These are phyloP conservation scores for Solanum pinnatisectum DNA, from an alignment of 257 asterid genomes.

Conservation along the genomic window DNA sequence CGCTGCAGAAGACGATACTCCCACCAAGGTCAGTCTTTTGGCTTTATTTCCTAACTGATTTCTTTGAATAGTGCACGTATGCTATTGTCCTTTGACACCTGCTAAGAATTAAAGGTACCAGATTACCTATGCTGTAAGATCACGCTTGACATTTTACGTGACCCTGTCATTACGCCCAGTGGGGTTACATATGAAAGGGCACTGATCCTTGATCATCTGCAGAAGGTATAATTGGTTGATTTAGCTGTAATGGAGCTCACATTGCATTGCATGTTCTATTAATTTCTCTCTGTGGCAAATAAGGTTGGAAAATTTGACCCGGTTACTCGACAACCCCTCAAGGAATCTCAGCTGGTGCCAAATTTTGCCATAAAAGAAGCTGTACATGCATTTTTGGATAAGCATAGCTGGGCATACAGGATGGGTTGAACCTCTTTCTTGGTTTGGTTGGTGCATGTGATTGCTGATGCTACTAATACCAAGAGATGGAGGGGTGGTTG, in stretches of 20 bases:
- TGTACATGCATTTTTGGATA: constrained; percentile 53
- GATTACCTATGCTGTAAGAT: constrained; percentile 81
- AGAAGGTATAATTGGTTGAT: constrained; percentile 35
- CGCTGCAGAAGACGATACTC: constrained; percentile 64
- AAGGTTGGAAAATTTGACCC: constrained; percentile 92
- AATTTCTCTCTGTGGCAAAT: neutral
- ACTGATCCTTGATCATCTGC: constrained; percentile 58
- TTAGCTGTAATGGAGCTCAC: neutral
- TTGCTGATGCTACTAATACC: neutral
- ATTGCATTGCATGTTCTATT: neutral
- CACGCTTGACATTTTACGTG: constrained; percentile 74
- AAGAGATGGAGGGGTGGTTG: neutral
- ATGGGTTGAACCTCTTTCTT: constrained; percentile 20
- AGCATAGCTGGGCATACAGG: constrained; percentile 84
- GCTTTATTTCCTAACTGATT: neutral
- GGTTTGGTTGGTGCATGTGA: neutral
- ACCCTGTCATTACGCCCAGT: constrained; percentile 87
- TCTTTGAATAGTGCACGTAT: neutral
- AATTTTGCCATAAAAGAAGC: constrained; percentile 92
- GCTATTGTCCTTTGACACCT: neutral
- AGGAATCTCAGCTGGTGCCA: constrained; percentile 55
- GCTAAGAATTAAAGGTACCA: constrained; percentile 48
- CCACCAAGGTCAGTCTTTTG: constrained; percentile 40
- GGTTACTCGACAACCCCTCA: constrained; percentile 56
- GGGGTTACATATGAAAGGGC: constrained; percentile 94